Evolutionary conservation across 768 basidiomycete genomes (phyloP), one percentile per base, ranked within the genome.

Genomic region (Pleurotus sapidus): DNA sequence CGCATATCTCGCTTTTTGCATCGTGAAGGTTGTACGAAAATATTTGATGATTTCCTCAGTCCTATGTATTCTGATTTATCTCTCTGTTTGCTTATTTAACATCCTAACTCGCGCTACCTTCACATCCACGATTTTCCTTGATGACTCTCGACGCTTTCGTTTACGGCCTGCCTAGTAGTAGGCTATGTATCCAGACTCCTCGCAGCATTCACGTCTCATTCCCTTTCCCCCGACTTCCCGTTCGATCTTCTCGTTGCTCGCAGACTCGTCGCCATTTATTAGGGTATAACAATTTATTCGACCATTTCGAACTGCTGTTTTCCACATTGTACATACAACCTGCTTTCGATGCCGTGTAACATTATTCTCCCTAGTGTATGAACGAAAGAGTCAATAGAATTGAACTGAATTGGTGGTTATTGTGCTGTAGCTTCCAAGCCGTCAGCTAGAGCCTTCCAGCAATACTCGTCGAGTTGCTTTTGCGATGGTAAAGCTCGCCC

Each of bases 311-410:
- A 23, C n/a, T 42, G 51, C 51, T 54, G 51, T 54, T 34, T 39
- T 42, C 24, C 9, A n/a, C 39, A 54, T 39, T 54, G 51, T 54
- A 54, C 51, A 54, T 54, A 54, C 51, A 54, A 54, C 39, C 39
- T 39, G 51, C 39, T 54, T 39, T 54, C 51, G 51, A 23, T 40
- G 18, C 42, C 51, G 37, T 42, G 51, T 54, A 42, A 23, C 34
- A 54, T 54, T n/a, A 40, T n/a, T 45, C 18, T 53, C 15, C 49
- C 18, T 25, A 15, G 24, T 38, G 27, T 54, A 42, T 3, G 37
- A 27, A 42, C 38, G 51, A 30, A 54, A 24, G 51, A 54, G 20
- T 17, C 20, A 11, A 54, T 51, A n/a, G 25, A 51, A 25, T 25
- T 20, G 46, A 25, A 48, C 23, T 25, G 24, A 48, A 20, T 27